Evolutionary conservation across 768 basidiomycete species (phyloP), one percentile per base, ranked within the genome.

Genomic region (Psilocybe cubensis): DNA sequence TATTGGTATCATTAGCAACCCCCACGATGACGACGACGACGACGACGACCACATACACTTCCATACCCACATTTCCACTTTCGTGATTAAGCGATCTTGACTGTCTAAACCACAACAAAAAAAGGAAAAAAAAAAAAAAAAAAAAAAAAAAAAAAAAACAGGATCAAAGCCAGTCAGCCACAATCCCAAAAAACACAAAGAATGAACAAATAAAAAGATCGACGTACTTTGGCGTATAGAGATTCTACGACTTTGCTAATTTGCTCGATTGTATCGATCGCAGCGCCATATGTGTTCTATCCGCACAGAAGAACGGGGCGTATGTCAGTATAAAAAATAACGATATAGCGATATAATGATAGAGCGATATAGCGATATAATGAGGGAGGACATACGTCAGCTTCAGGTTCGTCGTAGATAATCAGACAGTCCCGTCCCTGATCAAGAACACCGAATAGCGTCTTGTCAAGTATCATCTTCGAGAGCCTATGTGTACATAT

Each of bases 391-490:
- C 91, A 55, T 66, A 94, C 94, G 74, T 97, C 94, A 11, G 84
- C 85, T 66, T 92, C 89, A 1, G 85, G 85, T 70, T 93, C 80
- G 56, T 97, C 92, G 59, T 91, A 98, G n/a, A 98, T 86, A 49
- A 97, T 76, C 47, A 98, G 74, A 66, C 94, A 95, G 0, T 95
- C 95, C 2, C 92, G 83, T 24, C 94, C 94, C 70, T 98, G 96
- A 70, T 98, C 96, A n/a, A 99, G 80, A 1, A 99, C 95, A 4
- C 96, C 96, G 60, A 93, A 84, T 61, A 98, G 84, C 1, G 96
- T 86, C 64, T 96, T 96, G 74, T 98, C 96, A 33, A 98, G 77
- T 60, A 98, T 99, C 96, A 99, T 98, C 70, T 99, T 96, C 27
- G 92, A 94, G 24, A 98, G 76, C 70, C 96, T 96, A 63, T 4